These are phyloP conservation scores for Mycena vulgaris DNA, from an alignment of 768 basidiomycete genomes.

Conservation along the genomic window DNA sequence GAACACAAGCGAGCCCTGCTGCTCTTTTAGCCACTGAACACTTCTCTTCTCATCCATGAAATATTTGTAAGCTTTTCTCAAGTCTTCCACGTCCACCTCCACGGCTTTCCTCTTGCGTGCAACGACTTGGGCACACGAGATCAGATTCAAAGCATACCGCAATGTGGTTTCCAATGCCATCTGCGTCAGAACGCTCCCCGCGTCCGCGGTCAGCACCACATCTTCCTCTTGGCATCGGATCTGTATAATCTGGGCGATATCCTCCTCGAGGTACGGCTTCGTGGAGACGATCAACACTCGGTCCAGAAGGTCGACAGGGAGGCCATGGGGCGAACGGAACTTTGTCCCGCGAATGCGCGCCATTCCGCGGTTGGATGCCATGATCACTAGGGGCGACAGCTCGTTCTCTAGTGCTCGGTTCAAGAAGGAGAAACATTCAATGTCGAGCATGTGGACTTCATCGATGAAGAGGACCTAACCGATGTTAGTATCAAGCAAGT, in stretches of 20 bases:
- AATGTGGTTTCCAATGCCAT: slow-evolving; percentile 94
- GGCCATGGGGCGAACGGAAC: slow-evolving; percentile 94
- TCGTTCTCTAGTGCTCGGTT: slow-evolving; percentile 97
- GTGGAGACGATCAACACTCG: slow-evolving; percentile 97
- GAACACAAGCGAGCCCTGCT: slow-evolving; percentile 81
- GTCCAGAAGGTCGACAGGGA: slow-evolving; percentile 95
- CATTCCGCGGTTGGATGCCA: slow-evolving; percentile 98
- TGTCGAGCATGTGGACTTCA: slow-evolving; percentile 99
- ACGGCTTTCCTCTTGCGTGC: slow-evolving; percentile 88
- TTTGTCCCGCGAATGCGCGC: slow-evolving; percentile 95
- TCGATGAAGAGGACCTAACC: slow-evolving; percentile 96
- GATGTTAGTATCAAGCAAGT: background rate
- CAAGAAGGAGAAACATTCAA: slow-evolving; percentile 98
- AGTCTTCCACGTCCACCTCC: slow-evolving; percentile 87
- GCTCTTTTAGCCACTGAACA: slow-evolving; percentile 92
- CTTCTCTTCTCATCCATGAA: slow-evolving; percentile 96
- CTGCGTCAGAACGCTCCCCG: slow-evolving; percentile 83
- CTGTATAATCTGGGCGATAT: slow-evolving; percentile 92
- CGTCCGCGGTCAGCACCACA: slow-evolving; percentile 82
- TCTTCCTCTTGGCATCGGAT: slow-evolving; percentile 99
- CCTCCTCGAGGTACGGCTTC: slow-evolving; percentile 84
- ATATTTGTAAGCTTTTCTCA: slow-evolving; percentile 87
- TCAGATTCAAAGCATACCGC: slow-evolving; percentile 94
- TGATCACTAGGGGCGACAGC: slow-evolving; percentile 94
- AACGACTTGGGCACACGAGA: slow-evolving; percentile 91